These are phyloP conservation scores for Xanthoceras sorbifolium DNA, from an alignment of 345 rosid genomes.

Conservation along the genomic window DNA sequence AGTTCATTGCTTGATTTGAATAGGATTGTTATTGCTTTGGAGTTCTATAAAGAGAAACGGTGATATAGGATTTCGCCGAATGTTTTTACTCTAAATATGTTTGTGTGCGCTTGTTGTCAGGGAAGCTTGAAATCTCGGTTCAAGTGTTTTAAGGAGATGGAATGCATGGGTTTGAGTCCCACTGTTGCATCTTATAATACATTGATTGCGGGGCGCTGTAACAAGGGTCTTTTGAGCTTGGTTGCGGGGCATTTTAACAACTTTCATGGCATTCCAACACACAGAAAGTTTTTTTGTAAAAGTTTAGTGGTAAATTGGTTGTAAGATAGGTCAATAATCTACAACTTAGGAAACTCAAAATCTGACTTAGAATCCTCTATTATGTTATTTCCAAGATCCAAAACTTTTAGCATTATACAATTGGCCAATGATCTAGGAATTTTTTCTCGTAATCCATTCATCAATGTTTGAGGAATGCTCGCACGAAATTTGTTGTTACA, in stretches of 20 bases:
- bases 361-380: not conserved
- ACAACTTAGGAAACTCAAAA: conserved; percentile 8
- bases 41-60: conserved; percentile 65
- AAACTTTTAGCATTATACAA: not conserved
- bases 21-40: conserved; percentile 65
- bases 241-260: conserved; percentile 47
- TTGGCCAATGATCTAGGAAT: conserved; percentile 19
- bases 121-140: conserved; percentile 65
- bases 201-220: conserved; percentile 68
- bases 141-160: conserved; percentile 60
- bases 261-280: conserved; percentile 32
- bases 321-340: conserved; percentile 16
- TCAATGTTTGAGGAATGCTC: conserved; percentile 14
- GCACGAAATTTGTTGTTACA: conserved; percentile 26
- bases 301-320: conserved; percentile 19
- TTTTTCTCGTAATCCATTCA: conserved; percentile 4
- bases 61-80: conserved; percentile 69
- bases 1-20: conserved; percentile 58
- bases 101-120: conserved; percentile 58
- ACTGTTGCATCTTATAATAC: conserved; percentile 62
- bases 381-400: conserved; percentile 20
- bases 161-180: conserved; percentile 49
- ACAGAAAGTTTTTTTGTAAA: conserved; percentile 12
- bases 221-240: conserved; percentile 59
- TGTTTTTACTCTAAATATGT: conserved; percentile 71